These are phyloP conservation scores for Raffaelea ambrosiae DNA, from an alignment of 2,329 filamentous ascomycete species.

Conservation along the genomic window DNA sequence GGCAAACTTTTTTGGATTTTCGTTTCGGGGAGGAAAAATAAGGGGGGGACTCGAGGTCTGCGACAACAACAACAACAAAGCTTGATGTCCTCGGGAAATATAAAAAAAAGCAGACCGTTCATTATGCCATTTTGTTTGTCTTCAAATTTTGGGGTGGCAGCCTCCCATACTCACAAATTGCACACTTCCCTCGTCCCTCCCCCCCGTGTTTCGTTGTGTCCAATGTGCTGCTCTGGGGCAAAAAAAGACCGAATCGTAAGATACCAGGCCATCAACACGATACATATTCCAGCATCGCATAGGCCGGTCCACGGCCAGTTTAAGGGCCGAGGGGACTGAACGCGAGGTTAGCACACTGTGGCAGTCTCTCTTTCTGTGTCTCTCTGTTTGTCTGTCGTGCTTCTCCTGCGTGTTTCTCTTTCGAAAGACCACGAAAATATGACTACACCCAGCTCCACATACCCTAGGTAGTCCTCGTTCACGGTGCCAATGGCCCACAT, in stretches of 20 bases:
- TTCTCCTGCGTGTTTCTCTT: no score
- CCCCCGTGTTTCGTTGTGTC: no score
- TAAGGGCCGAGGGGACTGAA: conserved; percentile 8
- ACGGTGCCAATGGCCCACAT: conserved; percentile 98
- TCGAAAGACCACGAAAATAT: neutral
- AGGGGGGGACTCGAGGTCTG: no score
- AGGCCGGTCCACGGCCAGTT: neutral
- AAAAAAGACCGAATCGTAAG: neutral
- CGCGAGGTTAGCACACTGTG: neutral
- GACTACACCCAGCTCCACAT: conserved; percentile 17
- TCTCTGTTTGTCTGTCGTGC: no score
- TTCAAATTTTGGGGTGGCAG: no score
- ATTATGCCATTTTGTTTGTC: no score
- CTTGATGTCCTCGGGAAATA: no score
- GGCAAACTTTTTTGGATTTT: no score
- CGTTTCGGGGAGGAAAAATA: no score
- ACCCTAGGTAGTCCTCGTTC: conserved; percentile 73
- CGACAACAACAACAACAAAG: no score
- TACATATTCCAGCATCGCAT: conserved; percentile 1
- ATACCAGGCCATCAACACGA: neutral
- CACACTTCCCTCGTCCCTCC: neutral
- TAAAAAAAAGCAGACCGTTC: no score
- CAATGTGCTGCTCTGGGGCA: neutral
- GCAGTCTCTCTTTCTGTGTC: no score
- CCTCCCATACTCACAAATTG: neutral